A percentile compares a stretch with the other conserved stretches of the same genome.
phyloP scores from a whole-genome alignment of 225 moss, liverwort and hornwort species.

The Anthoceros angustus region DNA sequence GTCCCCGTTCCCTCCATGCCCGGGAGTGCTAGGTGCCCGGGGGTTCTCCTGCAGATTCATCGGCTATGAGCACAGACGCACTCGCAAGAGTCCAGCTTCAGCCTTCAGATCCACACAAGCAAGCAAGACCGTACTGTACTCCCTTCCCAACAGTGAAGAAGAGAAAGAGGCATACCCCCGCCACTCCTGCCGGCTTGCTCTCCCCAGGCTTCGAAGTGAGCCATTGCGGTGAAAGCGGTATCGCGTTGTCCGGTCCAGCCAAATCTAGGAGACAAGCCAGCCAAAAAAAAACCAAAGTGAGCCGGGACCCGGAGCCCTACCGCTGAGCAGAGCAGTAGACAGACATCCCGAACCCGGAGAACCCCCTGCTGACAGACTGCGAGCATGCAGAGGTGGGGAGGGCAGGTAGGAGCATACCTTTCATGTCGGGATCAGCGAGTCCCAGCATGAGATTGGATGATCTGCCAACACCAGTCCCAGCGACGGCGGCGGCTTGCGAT shows the following conservation, averaged over 20 bases:
- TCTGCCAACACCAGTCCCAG: too few species aligned
- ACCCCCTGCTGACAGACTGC: neutral
- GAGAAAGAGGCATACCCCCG: conserved; percentile 31
- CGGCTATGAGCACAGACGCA: neutral
- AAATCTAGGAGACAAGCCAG: conserved; percentile 35
- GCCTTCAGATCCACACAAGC: neutral
- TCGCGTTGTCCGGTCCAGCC: conserved; percentile 49
- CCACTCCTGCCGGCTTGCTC: conserved; percentile 47
- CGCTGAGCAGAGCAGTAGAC: neutral
- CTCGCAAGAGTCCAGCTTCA: neutral
- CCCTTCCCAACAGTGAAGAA: neutral
- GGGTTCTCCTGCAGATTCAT: conserved; percentile 47
- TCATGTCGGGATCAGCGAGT: conserved; percentile 50
- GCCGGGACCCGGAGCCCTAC: neutral
- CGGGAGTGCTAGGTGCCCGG: conserved; percentile 48
- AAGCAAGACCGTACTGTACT: neutral
- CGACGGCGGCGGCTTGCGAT: too few species aligned
- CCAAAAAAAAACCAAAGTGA: neutral
- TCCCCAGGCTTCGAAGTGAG: conserved; percentile 80
- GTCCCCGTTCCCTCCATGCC: conserved; percentile 54
- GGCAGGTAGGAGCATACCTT: conserved; percentile 27
- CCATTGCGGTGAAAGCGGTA: conserved; percentile 97
- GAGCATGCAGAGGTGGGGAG: neutral
- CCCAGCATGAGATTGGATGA: conserved; percentile 55
- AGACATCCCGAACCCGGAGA: neutral